Evolutionary conservation across 2,329 filamentous ascomycete species (phyloP), one percentile per base, ranked within the genome.

Genomic region (Cladorrhinum sp.): DNA sequence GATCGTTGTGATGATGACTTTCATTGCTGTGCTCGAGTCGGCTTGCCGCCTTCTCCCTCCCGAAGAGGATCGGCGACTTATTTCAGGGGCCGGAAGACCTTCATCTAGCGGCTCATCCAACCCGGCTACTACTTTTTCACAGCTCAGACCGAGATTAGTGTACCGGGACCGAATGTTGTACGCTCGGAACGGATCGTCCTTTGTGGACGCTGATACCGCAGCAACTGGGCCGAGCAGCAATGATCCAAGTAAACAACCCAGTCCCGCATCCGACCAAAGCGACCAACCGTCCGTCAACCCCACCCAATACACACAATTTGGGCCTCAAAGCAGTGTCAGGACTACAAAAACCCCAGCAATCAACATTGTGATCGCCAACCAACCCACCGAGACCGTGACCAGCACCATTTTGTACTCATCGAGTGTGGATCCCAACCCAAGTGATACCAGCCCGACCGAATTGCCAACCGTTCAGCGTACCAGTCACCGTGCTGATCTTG

Each of bases 31-130:
- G 7, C 56, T 62, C 16, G 61, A 55, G 22, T 56, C 41, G 12
- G 64, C 61, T 1, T 66, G 63, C n/a, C 50, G 29, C 20, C 29
- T 58, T 2, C 56, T 66, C 23, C 64, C 64, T 8, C 16, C 61
- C 20, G 63, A 66, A 50, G 50, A 45, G 10, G 57, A 63, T 45
- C 60, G 59, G 4, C 23, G 22, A 16, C 12, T 45, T 3, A 49
- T 60, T 51, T 56, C 60, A 13, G 27, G 16, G 18, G 13, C 41
- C 7, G 22, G 9, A 13, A 32, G 38, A 50, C 18, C 12, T 8
- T 55, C 32, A 7, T 23, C 49, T 13, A 53, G 27, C n/a, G 36
- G 23, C 6, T 27, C 41, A 25, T 20, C 32, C n/a, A 25, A 13
- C 23, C 13, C 29, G 13, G 13, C 29, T 13, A 32, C 29, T 32